phyloP scores from a whole-genome alignment of 345 rosid species.

The Salix udensis region DNA sequence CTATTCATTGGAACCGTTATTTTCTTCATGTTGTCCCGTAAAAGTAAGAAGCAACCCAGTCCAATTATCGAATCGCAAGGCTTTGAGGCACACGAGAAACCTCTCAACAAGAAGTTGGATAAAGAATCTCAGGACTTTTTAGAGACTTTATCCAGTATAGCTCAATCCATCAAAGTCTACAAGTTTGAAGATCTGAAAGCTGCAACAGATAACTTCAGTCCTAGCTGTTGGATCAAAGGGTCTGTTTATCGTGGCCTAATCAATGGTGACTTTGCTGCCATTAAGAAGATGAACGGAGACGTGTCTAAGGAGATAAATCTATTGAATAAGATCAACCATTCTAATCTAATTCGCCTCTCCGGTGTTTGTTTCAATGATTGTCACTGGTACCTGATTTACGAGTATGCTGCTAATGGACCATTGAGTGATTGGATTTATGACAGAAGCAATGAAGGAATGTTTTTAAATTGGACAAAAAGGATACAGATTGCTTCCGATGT shows the following conservation, averaged over 20 bases:
- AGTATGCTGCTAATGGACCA: conserved; percentile 62
- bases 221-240: conserved; percentile 44
- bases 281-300: conserved; percentile 67
- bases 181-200: conserved; percentile 49
- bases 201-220: conserved; percentile 64
- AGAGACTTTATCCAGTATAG: conserved; percentile 42
- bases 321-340: conserved; percentile 61
- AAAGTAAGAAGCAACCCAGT: conserved; percentile 21
- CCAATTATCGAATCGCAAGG: conserved; percentile 18
- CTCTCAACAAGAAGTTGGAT: conserved; percentile 32
- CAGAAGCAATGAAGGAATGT: conserved; percentile 20
- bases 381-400: conserved; percentile 69
- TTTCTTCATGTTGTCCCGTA: conserved; percentile 28
- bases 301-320: conserved; percentile 61
- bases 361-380: conserved; percentile 67
- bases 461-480: conserved; percentile 55
- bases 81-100: conserved; percentile 37
- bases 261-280: conserved; percentile 65
- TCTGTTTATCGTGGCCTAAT: conserved; percentile 60
- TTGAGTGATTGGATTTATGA: conserved; percentile 63
- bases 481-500: conserved; percentile 60
- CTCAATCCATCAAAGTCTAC: conserved; percentile 57
- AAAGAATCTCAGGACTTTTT: conserved; percentile 41
- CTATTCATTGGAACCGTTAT: conserved; percentile 26
- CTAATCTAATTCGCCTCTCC: conserved; percentile 61